phyloP scores from a whole-genome alignment of 208 protist species.

The Balamuthia mandrillaris region DNA sequence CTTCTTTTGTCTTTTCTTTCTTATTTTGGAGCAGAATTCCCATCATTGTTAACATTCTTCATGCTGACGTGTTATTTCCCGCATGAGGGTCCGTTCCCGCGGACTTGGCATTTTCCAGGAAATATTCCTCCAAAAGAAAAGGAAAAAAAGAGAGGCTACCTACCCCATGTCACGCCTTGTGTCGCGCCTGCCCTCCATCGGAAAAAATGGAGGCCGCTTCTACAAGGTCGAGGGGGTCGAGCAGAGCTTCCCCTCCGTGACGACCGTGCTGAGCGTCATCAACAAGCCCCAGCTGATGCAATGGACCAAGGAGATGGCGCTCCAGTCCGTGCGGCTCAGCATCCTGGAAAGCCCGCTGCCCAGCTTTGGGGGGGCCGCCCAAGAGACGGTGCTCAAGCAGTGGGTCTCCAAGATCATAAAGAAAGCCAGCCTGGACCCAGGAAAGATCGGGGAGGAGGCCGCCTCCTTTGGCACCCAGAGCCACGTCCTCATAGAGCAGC shows the following conservation, averaged over 20 bases:
- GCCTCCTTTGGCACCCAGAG: neutral
- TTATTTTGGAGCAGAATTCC: no score
- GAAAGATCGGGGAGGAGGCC: neutral
- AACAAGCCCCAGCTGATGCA: neutral
- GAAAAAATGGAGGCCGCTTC: neutral
- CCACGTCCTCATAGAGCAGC: neutral
- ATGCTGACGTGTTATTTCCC: no score
- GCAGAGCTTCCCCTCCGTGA: conserved; percentile 40
- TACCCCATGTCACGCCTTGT: no score
- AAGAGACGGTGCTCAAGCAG: neutral
- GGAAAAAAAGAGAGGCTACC: no score
- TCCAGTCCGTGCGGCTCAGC: neutral
- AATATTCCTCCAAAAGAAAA: no score
- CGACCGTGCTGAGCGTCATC: conserved; percentile 45
- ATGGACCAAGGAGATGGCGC: neutral
- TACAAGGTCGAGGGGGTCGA: neutral
- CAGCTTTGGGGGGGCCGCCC: no score
- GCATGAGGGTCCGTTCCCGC: no score
- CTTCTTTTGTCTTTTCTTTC: no score
- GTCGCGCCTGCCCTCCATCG: neutral
- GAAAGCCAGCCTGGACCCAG: neutral
- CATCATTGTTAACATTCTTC: no score
- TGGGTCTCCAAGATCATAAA: conserved; percentile 25
- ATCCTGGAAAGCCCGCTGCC: no score
- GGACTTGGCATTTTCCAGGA: no score